Evolutionary conservation across 345 rosid species (phyloP), one percentile per base, ranked within the genome.

Genomic region (Toxicodendron radicans): DNA sequence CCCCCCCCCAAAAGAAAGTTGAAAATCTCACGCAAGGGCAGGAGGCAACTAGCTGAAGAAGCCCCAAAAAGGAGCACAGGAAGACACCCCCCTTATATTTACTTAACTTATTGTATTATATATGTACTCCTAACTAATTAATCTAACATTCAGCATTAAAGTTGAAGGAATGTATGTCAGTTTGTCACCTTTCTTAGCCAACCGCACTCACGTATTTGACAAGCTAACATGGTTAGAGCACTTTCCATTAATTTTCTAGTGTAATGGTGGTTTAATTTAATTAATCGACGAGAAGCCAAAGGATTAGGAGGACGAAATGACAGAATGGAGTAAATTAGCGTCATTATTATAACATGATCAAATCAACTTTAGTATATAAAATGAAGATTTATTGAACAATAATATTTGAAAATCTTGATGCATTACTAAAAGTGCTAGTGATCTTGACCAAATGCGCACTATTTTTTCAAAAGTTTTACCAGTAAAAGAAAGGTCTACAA

Each of bases 401-500:
- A 73, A 68, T 72, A 32, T 57, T 65, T 58, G 38, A 38, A 76
- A 53, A 76, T 72, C 8, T 48, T 35, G 64, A 53, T 48, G 72
- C 71, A 72, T 64, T 77, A 45, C 74, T 62, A 73, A 45, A 73
- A 73, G 80, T 18, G 77, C 64, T 65, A 49, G 66, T 64, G 62
- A 74, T 72, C 73, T 52, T 77, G 77, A 75, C 83, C 20, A 10
- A 74, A 79, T 83, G 87, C 78, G 84, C 83, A 30, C 78, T 68
- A 41, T 53, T 18, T 24, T 76, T 80, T 59, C 67, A 68, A 68
- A 79, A 68, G 53, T 78, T 74, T 79, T 81, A 48, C 79, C 72
- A 10, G 49, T 27, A 64, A 86, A 83, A 75, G 87, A 79, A 84
- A 84, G 89, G 87, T 18, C 58, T 12, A 16, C 16, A 72, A 64